Percentiles rank a stretch among this genome's conserved stretches.
Conservation (phyloP, 2,329 filamentous ascomycete genomes). For the Eutypa lata region DNA sequence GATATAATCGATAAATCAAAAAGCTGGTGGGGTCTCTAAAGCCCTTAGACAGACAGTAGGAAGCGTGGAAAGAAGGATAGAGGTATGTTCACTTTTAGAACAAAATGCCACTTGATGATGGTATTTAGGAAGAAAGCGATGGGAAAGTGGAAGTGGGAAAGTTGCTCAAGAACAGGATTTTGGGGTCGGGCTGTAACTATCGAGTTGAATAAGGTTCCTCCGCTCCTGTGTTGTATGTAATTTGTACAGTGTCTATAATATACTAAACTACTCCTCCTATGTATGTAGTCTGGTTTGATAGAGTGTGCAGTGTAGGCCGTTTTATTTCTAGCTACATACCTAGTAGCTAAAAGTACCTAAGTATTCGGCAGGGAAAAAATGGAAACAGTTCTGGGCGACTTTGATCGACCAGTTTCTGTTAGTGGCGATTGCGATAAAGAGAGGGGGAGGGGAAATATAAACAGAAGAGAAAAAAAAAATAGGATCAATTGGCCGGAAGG, state of each 20-base stretch:
- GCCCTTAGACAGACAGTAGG: too few species aligned
- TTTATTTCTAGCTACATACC: too few species aligned
- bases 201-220: conserved; percentile 5
- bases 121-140: background rate
- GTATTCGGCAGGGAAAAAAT: background rate
- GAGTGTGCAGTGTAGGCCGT: too few species aligned
- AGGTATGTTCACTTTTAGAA: too few species aligned
- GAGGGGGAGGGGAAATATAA: background rate
- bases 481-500: background rate
- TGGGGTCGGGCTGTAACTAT: background rate
- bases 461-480: background rate
- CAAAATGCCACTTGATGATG: background rate
- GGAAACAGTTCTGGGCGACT: background rate
- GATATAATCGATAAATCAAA: too few species aligned
- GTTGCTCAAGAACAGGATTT: background rate
- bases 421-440: conserved; percentile 17
- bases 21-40: too few species aligned
- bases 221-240: background rate
- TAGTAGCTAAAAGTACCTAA: too few species aligned
- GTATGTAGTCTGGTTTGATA: too few species aligned
- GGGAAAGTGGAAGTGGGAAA: background rate
- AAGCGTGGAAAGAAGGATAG: background rate
- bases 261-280: too few species aligned
- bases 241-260: background rate
- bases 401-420: background rate